These are phyloP conservation scores for Camelina hispida DNA, from an alignment of 345 rosid genomes.

Conservation along the genomic window DNA sequence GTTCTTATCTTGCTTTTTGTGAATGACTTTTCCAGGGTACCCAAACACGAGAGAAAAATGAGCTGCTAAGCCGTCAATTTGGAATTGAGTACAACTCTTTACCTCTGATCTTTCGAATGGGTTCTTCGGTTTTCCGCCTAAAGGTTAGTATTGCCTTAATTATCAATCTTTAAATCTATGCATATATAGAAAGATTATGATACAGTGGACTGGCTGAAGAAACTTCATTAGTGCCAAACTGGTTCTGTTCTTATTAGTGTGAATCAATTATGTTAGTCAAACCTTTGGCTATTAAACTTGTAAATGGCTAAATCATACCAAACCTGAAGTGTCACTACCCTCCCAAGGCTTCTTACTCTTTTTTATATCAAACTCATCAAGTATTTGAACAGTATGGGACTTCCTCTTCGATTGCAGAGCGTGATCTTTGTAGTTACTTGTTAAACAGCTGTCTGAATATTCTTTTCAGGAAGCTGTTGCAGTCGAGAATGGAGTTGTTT, in stretches of 20 bases:
- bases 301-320: slow-evolving; percentile 3
- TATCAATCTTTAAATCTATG: background rate
- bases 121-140: slow-evolving; percentile 66
- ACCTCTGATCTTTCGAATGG: slow-evolving; percentile 70
- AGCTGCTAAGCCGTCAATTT: slow-evolving; percentile 64
- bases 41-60: slow-evolving; percentile 77
- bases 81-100: slow-evolving; percentile 67
- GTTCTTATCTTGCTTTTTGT: slow-evolving; percentile 21
- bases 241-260: slow-evolving; percentile 2
- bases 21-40: slow-evolving; percentile 62
- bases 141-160: slow-evolving; percentile 39
- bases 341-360: background rate
- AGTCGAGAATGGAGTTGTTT: slow-evolving; percentile 36
- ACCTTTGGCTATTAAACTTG: background rate
- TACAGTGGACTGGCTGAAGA: slow-evolving; percentile 6
- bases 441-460: slow-evolving; percentile 36
- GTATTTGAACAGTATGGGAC: slow-evolving; percentile 3
- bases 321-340: background rate
- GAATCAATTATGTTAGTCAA: slow-evolving; percentile 5
- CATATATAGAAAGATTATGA: background rate
- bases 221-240: background rate
- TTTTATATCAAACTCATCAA: slow-evolving; percentile 1
- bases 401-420: slow-evolving; percentile 15
- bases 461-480: slow-evolving; percentile 33
- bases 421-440: slow-evolving; percentile 14